Percentiles rank a stretch among this genome's conserved stretches.
phyloP scores from a whole-genome alignment of 345 rosid genomes.

The Punica granatum region DNA sequence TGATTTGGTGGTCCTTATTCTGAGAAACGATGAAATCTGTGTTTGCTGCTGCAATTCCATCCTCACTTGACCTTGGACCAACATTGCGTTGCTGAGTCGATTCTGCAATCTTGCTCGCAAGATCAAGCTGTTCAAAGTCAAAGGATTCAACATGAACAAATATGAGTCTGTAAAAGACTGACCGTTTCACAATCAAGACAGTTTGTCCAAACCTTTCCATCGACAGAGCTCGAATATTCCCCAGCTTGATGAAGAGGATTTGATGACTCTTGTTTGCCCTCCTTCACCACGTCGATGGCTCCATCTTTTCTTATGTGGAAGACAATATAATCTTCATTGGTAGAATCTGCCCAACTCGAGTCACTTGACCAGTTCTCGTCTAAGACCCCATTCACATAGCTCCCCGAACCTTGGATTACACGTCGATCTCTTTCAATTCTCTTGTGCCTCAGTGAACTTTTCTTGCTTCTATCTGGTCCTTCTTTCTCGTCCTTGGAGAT shows the following conservation, averaged over 20 bases:
- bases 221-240: conserved; percentile 6
- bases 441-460: background rate
- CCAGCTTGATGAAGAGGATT: background rate
- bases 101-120: background rate
- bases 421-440: background rate
- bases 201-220: background rate
- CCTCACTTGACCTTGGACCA: background rate
- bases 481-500: background rate
- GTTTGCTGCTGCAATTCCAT: background rate
- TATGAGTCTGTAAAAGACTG: background rate
- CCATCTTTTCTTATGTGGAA: conserved; percentile 66
- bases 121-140: background rate
- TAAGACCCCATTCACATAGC: background rate
- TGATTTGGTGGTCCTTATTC: background rate
- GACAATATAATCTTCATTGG: conserved; percentile 38
- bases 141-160: background rate
- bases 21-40: background rate
- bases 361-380: background rate
- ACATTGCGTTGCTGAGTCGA: background rate
- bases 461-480: background rate
- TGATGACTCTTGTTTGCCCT: conserved; percentile 24
- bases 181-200: conserved; percentile 6
- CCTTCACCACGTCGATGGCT: conserved; percentile 45
- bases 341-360: background rate
- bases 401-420: background rate